These are phyloP conservation scores for Xylariaceae sp. DNA, from an alignment of 2,329 filamentous ascomycete species.

Conservation along the genomic window DNA sequence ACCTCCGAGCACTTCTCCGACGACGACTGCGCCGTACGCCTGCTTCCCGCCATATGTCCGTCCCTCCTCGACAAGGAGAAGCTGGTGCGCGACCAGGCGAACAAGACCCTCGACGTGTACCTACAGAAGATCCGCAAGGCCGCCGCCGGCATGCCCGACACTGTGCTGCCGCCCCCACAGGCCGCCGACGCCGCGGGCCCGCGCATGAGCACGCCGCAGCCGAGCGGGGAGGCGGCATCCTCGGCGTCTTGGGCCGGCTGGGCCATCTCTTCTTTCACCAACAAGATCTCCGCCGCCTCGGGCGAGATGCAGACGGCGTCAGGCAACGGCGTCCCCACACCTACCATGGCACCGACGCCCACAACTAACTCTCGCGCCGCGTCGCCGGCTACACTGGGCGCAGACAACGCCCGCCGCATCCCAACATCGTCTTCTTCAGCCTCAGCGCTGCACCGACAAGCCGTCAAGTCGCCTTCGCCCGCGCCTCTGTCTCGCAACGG, in stretches of 20 bases:
- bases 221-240: constrained; percentile 51
- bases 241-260: constrained; percentile 82
- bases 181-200: constrained; percentile 49
- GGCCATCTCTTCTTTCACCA: constrained; percentile 98
- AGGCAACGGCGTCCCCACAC: constrained; percentile 38
- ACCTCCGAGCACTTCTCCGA: constrained; percentile 84
- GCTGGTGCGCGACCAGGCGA: constrained; percentile 85
- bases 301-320: constrained; percentile 72
- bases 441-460: constrained; percentile 57
- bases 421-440: constrained; percentile 41
- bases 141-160: constrained; percentile 73
- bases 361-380: constrained; percentile 30
- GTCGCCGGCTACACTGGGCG: constrained; percentile 32
- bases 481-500: constrained; percentile 37
- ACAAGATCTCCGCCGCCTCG: constrained; percentile 78
- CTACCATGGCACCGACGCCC: too few species aligned
- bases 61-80: constrained; percentile 93
- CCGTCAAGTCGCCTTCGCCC: constrained; percentile 47
- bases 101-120: constrained; percentile 84
- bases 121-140: constrained; percentile 76
- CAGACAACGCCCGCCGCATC: not conserved
- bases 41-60: constrained; percentile 81
- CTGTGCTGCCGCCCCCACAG: constrained; percentile 63
- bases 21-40: constrained; percentile 80
- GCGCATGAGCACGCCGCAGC: constrained; percentile 75